Evolutionary conservation across 192 early-diverging fungal genomes (phyloP), one percentile per base, ranked within the genome.

Genomic region (Backusella tarrabulga): DNA sequence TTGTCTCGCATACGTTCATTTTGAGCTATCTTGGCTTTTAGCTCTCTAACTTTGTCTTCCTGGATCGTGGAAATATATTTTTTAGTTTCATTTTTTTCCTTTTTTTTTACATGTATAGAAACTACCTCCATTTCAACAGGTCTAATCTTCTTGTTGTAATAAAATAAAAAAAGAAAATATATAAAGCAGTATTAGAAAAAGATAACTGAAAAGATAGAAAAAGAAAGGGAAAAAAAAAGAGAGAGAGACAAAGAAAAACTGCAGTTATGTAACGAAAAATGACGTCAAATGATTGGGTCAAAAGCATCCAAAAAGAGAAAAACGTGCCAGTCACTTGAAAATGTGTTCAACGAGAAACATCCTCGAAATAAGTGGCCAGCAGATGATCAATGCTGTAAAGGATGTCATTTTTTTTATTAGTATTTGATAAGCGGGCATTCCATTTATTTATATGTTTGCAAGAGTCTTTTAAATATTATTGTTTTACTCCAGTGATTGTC

Each of bases 21-120:
- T 46, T 79, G 72, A 19, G 74, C 79, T 32, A 88, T 88, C 71
- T 83, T 85, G 35, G 72, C 40, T 29, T 83, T 75, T 23, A 87
- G n/a, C 42, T 87, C 84, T 32, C 21, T 78, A 41, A 78, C 71
- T 80, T 85, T 68, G 60, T 50, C 46, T 50, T 50, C 17, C 46
- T 50, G 46, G 46, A 50, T 6, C 0, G 19, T n/a, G 46, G 6
- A 44, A 17, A 14, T n/a, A 21, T 6, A 14, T 15, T 44, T 40
- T 44, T 44, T 17, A 44, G 42, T 44, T 44, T 44, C 0, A 15
- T 44, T 50, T 50, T 50, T n/a, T 50, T 44, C 12, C 0, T 44
- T 44, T 44, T 44, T 17, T 44, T 44, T 44, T 44, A 17, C 15
- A 44, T 44, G 14, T 17, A 17, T 17, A 50, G 42, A 44, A 44